A percentile compares a stretch with the other conserved stretches of the same genome.
Evolutionary conservation across 768 basidiomycete species (phyloP).

Genomic region (Suillus weaverae): DNA sequence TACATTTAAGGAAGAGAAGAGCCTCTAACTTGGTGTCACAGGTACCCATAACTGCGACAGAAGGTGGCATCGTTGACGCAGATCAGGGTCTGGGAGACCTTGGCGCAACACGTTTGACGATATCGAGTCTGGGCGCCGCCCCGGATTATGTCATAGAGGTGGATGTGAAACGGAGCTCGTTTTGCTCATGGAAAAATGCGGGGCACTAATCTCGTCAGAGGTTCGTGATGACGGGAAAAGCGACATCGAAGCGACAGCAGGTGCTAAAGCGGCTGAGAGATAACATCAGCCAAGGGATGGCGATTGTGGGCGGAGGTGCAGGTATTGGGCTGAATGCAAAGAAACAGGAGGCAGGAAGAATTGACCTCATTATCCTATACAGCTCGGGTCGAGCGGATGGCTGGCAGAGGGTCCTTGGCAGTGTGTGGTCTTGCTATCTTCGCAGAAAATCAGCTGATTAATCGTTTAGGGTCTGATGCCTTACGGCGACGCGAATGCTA

Average conservation of each 20-base stretch:
- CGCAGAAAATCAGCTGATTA: background rate
- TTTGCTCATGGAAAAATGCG: background rate
- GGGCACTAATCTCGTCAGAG: constrained; percentile 1
- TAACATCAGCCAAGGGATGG: constrained; percentile 18
- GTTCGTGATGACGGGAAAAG: constrained; percentile 7
- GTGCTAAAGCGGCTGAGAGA: constrained; percentile 15
- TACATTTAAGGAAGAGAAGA: constrained; percentile 22
- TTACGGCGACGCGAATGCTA: constrained; percentile 29
- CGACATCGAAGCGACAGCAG: constrained; percentile 19
- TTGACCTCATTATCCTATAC: constrained; percentile 31
- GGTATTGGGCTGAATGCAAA: constrained; percentile 29
- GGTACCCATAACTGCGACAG: constrained; percentile 28
- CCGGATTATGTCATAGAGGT: constrained; percentile 22
- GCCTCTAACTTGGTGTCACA: constrained; percentile 29
- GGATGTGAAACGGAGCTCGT: background rate
- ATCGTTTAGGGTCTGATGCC: constrained; percentile 26
- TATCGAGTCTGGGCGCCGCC: background rate
- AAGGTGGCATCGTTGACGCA: constrained; percentile 9
- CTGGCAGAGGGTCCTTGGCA: constrained; percentile 31
- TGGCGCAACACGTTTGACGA: background rate
- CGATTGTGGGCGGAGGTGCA: constrained; percentile 28
- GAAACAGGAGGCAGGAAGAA: constrained; percentile 26
- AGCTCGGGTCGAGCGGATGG: constrained; percentile 33
- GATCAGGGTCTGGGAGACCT: background rate
- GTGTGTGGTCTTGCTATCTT: constrained; percentile 15